Percentiles rank a stretch among this genome's conserved stretches.
phyloP scores from a whole-genome alignment of 2,329 filamentous ascomycete species.

The Zymoseptoria crescenta region DNA sequence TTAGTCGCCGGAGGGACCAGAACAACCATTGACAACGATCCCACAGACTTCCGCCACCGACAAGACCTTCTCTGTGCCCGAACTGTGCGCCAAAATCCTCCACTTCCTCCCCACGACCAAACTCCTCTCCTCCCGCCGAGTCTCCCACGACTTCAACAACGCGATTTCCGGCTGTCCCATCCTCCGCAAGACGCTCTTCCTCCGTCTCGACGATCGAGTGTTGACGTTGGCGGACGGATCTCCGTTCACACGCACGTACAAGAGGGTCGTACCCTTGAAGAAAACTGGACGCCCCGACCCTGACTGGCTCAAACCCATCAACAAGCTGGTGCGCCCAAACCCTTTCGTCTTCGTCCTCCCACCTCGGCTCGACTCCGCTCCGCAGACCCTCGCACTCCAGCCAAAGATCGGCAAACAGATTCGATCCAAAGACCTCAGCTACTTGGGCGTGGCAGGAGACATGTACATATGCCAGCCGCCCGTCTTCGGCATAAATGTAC shows the following conservation, averaged over 20 bases:
- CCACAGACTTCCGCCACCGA: background rate
- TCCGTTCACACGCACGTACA: background rate
- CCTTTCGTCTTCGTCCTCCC: background rate
- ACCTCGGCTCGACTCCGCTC: background rate
- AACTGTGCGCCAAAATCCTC: background rate
- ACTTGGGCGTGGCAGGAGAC: background rate
- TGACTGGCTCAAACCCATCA: background rate
- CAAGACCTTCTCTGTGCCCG: background rate
- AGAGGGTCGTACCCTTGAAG: background rate
- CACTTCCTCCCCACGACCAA: background rate
- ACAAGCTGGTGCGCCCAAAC: background rate
- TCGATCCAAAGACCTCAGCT: background rate
- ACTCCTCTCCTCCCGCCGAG: background rate
- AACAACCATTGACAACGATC: background rate
- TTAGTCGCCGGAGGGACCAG: background rate
- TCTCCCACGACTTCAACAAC: background rate
- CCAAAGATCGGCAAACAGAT: background rate
- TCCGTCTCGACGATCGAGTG: background rate
- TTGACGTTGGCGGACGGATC: background rate
- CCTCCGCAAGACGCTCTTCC: background rate
- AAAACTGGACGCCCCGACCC: background rate
- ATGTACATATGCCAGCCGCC: background rate
- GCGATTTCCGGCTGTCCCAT: background rate
- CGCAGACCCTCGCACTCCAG: background rate
- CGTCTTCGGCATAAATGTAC: background rate